These are phyloP conservation scores for Atkinsonella texensis DNA, from an alignment of 2,329 filamentous ascomycete genomes.

Conservation along the genomic window DNA sequence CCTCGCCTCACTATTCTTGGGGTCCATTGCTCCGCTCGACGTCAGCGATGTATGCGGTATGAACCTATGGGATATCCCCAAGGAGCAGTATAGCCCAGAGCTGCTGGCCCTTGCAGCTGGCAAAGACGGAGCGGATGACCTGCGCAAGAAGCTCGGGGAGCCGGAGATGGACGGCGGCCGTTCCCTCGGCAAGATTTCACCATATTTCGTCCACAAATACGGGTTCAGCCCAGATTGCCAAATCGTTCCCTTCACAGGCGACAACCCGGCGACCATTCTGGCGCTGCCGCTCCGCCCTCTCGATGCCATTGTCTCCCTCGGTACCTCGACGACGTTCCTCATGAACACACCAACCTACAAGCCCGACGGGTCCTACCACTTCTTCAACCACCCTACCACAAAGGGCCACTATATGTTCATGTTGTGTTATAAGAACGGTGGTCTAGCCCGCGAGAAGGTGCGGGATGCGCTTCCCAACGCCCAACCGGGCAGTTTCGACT, in stretches of 20 bases:
- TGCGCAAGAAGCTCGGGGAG: slow-evolving; percentile 68
- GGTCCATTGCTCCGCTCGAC: slow-evolving; percentile 76
- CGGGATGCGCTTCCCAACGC: slow-evolving; percentile 62
- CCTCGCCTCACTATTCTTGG: slow-evolving; percentile 80
- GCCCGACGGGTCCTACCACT: slow-evolving; percentile 84
- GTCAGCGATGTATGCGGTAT: slow-evolving; percentile 92
- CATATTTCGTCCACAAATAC: slow-evolving; percentile 70
- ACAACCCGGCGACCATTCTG: slow-evolving; percentile 92
- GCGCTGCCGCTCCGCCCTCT: slow-evolving; percentile 75
- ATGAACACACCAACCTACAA: slow-evolving; percentile 93
- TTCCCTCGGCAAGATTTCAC: slow-evolving; percentile 61
- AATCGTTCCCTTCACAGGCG: slow-evolving; percentile 80
- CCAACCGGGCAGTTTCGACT: slow-evolving; percentile 37
- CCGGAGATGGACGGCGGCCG: slow-evolving; percentile 72
- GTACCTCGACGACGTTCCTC: slow-evolving; percentile 91
- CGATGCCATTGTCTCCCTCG: slow-evolving; percentile 89
- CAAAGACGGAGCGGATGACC: slow-evolving; percentile 44
- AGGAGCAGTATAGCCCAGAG: slow-evolving; percentile 59
- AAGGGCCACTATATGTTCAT: slow-evolving; percentile 97
- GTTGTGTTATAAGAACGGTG: slow-evolving; percentile 99
- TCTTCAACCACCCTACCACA: slow-evolving; percentile 95
- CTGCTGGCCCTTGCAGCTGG: slow-evolving; percentile 66
- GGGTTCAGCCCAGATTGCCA: slow-evolving; percentile 65
- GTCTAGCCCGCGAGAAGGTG: slow-evolving; percentile 79
- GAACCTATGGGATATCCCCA: slow-evolving; percentile 87